Conservation (phyloP, 2,329 filamentous ascomycete genomes). For the Pseudogymnoascus sp. region DNA sequence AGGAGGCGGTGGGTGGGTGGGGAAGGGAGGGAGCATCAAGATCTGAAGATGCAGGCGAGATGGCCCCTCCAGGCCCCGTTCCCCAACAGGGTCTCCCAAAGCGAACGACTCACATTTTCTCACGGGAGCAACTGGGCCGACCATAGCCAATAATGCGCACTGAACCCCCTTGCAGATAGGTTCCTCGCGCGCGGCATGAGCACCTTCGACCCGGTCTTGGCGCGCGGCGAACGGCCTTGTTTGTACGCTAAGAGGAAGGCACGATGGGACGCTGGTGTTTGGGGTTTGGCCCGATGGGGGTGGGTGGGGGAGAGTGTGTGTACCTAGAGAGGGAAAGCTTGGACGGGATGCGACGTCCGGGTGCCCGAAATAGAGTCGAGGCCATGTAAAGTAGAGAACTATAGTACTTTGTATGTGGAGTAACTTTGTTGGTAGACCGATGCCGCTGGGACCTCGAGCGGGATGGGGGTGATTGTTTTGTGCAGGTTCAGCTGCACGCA, state of each 20-base stretch:
- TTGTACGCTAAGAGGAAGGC: neutral
- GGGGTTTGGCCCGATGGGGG: neutral
- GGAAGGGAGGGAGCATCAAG: neutral
- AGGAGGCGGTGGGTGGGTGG: neutral
- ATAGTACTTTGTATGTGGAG: neutral
- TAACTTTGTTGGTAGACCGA: neutral
- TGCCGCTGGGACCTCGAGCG: neutral
- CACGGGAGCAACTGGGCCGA: neutral
- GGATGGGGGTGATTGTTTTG: neutral
- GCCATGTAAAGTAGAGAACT: neutral
- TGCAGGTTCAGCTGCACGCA: neutral
- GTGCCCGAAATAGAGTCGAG: neutral
- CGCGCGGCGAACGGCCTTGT: neutral
- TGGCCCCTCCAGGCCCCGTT: neutral
- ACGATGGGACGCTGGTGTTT: conserved; percentile 6
- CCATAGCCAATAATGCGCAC: neutral
- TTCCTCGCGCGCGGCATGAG: neutral
- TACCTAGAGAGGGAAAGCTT: neutral
- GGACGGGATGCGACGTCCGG: neutral
- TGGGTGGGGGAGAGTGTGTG: neutral
- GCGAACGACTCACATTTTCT: neutral
- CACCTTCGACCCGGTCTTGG: neutral
- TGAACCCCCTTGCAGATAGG: neutral
- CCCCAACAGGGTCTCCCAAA: neutral
- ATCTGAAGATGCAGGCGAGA: conserved; percentile 1